Evolutionary conservation across 768 basidiomycete species (phyloP).

Genomic region (Leccinum fibrillosum): DNA sequence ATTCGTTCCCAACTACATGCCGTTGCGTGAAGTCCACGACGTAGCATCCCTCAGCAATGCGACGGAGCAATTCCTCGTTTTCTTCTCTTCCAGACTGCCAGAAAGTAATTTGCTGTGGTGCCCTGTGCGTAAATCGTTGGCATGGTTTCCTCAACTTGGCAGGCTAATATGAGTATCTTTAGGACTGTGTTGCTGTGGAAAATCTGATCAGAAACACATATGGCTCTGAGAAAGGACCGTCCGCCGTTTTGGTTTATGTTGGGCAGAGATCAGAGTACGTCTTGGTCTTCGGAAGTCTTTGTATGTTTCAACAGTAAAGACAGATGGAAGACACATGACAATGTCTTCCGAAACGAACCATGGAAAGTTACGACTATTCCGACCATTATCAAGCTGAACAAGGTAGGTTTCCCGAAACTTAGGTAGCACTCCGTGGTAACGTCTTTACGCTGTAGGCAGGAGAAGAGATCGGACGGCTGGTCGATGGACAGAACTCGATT

Average conservation of each 20-base stretch:
- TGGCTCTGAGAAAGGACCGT: slow-evolving; percentile 39
- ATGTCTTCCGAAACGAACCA: slow-evolving; percentile 57
- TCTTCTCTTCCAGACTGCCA: slow-evolving; percentile 64
- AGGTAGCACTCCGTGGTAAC: background rate
- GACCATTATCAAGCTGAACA: slow-evolving; percentile 58
- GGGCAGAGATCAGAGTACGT: slow-evolving; percentile 63
- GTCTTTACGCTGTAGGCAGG: slow-evolving; percentile 16
- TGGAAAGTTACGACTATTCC: slow-evolving; percentile 62
- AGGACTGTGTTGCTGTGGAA: slow-evolving; percentile 72
- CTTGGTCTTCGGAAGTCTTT: background rate
- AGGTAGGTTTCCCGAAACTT: slow-evolving; percentile 41
- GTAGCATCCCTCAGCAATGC: slow-evolving; percentile 36
- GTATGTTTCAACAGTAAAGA: background rate
- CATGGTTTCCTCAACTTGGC: background rate
- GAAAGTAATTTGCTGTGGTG: slow-evolving; percentile 60
- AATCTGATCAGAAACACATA: slow-evolving; percentile 51
- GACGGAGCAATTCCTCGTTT: slow-evolving; percentile 58
- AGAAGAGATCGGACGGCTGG: slow-evolving; percentile 28
- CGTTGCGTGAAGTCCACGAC: slow-evolving; percentile 42
- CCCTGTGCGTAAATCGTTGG: slow-evolving; percentile 44
- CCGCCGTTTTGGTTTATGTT: slow-evolving; percentile 64
- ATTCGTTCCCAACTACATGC: slow-evolving; percentile 37
- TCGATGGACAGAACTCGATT: slow-evolving; percentile 27
- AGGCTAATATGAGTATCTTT: slow-evolving; percentile 16
- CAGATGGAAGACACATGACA: slow-evolving; percentile 66